Conservation (phyloP, 495 filamentous ascomycete genomes). For the Xylaria scruposa region DNA sequence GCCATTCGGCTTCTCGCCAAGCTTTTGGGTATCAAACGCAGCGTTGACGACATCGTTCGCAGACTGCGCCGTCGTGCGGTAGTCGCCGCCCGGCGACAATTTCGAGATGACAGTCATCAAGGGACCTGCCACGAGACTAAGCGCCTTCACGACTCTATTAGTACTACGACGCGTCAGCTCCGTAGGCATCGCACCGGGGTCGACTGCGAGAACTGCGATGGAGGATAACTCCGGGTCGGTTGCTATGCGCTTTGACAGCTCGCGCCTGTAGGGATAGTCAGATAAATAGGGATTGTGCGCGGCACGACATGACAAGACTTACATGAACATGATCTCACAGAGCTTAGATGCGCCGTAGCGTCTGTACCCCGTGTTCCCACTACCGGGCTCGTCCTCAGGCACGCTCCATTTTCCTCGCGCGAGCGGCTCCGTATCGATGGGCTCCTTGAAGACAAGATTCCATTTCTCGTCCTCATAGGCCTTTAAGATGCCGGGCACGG, state of each 20-base stretch:
- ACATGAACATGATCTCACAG: slow-evolving; percentile 50
- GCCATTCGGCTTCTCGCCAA: slow-evolving; percentile 42
- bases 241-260: slow-evolving; percentile 43
- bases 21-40: slow-evolving; percentile 39
- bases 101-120: slow-evolving; percentile 31
- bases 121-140: slow-evolving; percentile 26
- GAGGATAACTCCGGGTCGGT: slow-evolving; percentile 41
- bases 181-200: slow-evolving; percentile 47
- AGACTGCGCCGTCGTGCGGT: slow-evolving; percentile 53
- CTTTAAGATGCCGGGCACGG: slow-evolving; percentile 15
- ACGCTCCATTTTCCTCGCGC: slow-evolving; percentile 47
- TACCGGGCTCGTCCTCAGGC: slow-evolving; percentile 30
- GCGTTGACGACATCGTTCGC: slow-evolving; percentile 50
- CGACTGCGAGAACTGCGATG: slow-evolving; percentile 41
- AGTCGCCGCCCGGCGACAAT: slow-evolving; percentile 36
- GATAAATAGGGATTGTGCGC: neutral
- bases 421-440: slow-evolving; percentile 37
- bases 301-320: slow-evolving; percentile 4
- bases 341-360: slow-evolving; percentile 50
- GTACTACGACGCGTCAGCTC: slow-evolving; percentile 35
- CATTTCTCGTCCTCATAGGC: slow-evolving; percentile 37
- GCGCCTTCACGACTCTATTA: slow-evolving; percentile 26
- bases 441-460: slow-evolving; percentile 39
- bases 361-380: slow-evolving; percentile 37
- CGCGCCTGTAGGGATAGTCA: slow-evolving; percentile 35